These are phyloP conservation scores for Dendryphion nanum DNA, from an alignment of 2,329 filamentous ascomycete species.

Conservation along the genomic window DNA sequence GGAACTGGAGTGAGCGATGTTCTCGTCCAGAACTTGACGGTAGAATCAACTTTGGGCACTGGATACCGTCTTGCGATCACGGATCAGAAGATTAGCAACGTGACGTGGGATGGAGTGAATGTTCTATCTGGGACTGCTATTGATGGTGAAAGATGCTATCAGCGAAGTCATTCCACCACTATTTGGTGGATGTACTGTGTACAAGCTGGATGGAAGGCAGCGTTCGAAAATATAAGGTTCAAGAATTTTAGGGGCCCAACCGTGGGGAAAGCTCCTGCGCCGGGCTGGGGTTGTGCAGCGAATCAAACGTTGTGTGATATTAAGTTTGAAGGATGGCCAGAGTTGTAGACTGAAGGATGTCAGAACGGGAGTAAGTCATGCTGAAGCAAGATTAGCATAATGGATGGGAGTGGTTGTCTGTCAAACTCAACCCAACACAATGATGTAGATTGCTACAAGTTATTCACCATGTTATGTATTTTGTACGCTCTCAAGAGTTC, in stretches of 20 bases:
- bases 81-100: not conserved
- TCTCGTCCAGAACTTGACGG: not conserved
- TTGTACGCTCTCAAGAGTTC: too few relatives aligned
- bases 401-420: too few relatives aligned
- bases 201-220: not conserved
- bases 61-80: not conserved
- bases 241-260: not conserved
- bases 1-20: not conserved
- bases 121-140: not conserved
- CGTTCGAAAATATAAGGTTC: not conserved
- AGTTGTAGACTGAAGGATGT: not conserved
- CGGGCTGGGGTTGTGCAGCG: not conserved
- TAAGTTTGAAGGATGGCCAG: not conserved
- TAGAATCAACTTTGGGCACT: not conserved
- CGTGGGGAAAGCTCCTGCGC: not conserved
- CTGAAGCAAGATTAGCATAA: too few relatives aligned
- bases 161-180: not conserved
- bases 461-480: too few relatives aligned
- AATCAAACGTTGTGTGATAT: constrained; percentile 1
- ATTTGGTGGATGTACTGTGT: not conserved
- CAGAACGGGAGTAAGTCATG: too few relatives aligned
- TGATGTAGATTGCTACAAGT: too few relatives aligned
- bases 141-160: not conserved
- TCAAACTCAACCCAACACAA: too few relatives aligned
- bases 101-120: not conserved